Evolutionary conservation across 2,329 filamentous ascomycete genomes (phyloP), one percentile per base, ranked within the genome.

Genomic region (Falciphora oryzae): DNA sequence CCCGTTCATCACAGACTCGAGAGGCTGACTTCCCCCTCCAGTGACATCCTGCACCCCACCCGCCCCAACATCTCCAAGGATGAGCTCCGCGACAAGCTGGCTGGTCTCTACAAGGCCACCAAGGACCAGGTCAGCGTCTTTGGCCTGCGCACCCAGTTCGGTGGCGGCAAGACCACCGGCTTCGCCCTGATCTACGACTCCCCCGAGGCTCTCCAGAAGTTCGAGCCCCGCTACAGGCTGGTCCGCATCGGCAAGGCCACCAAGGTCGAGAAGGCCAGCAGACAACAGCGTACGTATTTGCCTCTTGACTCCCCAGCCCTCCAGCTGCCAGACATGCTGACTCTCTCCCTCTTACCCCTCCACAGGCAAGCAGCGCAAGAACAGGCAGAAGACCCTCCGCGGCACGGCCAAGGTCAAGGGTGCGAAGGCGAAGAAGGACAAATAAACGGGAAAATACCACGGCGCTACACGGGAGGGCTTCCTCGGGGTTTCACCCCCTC

Each of bases 361-460:
- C 65, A 85, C 83, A 98, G 94, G 94, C 90, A 99, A 99, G 88
- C 95, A 98, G 86, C 91, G 95, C 86, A 99, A 99, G 92, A 99
- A 99, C 92, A 89, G 94, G 82, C 89, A 91, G 84, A 98, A 99
- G 93, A 95, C 94, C 79, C 90, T 97, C 81, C 91, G 95, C 75
- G 95, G 95, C 80, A 96, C 92, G 76, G 94, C 93, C 77, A 99
- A 99, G 92, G 89, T 89, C 86, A 97, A 97, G 92, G 93, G 93
- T 81, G 89, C 89, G 79, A 88, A 89, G 85, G 87, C 90, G 82
- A 95, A 96, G 89, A 96, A 97, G 90, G 92, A 92, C 83, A 89
- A 91, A 87, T 92, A 92, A 84, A 82, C 80, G 79, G 73, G 16
- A 10, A 53, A 53, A 53, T 53, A 53, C 22, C 44, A 53, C 44